Conservation (phyloP, 352 stramenopile species). For the Phytopythium helicoides region DNA sequence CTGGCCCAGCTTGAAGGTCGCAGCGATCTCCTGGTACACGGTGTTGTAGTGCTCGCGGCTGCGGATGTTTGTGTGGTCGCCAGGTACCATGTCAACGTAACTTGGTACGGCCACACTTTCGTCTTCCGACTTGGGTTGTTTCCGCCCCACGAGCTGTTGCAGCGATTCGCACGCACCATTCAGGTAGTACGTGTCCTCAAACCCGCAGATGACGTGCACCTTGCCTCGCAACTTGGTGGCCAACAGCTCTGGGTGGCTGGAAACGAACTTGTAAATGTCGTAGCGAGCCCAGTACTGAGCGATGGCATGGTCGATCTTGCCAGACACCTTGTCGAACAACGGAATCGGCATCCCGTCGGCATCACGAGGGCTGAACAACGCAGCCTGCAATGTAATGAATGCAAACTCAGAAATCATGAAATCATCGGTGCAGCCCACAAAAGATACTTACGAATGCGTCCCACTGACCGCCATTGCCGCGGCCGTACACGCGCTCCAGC, state of each 20-base stretch:
- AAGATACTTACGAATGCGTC: constrained; percentile 67
- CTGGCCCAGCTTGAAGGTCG: constrained; percentile 17
- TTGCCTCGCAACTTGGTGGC: constrained; percentile 47
- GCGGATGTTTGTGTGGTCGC: constrained; percentile 70
- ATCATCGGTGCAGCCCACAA: background rate
- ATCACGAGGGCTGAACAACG: constrained; percentile 58
- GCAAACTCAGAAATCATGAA: constrained; percentile 4
- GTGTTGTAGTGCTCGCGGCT: constrained; percentile 60
- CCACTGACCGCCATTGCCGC: constrained; percentile 74
- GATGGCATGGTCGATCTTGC: constrained; percentile 58
- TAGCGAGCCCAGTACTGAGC: constrained; percentile 56
- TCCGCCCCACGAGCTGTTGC: constrained; percentile 42
- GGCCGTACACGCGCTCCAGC: constrained; percentile 58
- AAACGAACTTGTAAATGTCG: constrained; percentile 63
- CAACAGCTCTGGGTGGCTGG: constrained; percentile 31
- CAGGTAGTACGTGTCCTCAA: constrained; percentile 79
- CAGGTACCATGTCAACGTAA: constrained; percentile 69
- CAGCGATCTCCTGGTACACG: constrained; percentile 65
- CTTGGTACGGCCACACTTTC: constrained; percentile 33
- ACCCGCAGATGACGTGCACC: constrained; percentile 68
- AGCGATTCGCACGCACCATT: constrained; percentile 61
- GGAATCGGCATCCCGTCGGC: constrained; percentile 50
- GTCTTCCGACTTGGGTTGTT: constrained; percentile 6
- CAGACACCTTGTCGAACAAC: constrained; percentile 74
- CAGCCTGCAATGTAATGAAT: constrained; percentile 30